Evolutionary conservation across 163 green algal genomes (phyloP), one percentile per base, ranked within the genome.

Genomic region (Chlorella variabilis): DNA sequence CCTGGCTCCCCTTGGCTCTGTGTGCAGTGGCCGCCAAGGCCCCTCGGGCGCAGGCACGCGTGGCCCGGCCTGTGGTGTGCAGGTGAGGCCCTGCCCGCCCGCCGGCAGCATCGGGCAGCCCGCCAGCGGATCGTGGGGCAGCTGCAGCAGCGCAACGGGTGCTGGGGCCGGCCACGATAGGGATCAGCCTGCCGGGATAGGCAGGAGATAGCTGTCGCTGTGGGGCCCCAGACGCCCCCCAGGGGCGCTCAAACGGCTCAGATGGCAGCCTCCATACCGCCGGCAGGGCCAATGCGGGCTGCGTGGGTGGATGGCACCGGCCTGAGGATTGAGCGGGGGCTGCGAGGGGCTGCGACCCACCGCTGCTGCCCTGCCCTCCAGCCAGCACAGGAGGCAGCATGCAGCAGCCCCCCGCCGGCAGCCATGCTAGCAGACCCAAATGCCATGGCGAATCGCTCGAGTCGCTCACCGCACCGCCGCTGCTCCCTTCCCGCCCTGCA

Each of bases 21-120:
- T 8, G 11, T 77, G 78, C 78, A 84, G 78, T 84, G 49, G 62
- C 75, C 39, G 68, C 82, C 76, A 71, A 80, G 66, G 75, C 75
- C 49, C 39, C 42, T 33, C 71, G 31, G 38, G 54, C 21, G 27
- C 58, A 77, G 41, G 71, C 78, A 68, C 83, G 80, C 36, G 85
- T 79, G 21, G 74, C 49, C 65, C 78, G 71, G 56, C 51, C 34
- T 38, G 75, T 81, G 58, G 63, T 79, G 58, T 87, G 71, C 84
- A 88, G 84, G 84, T 88, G 74, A 56, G 73, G 23, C 42, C 41
- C 42, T 58, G 39, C 39, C 23, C 33, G 66, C 33, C 66, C n/a
- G 6, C 11, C 25, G 41, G 7, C 23, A 23, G 66, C 33, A 27
- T 15, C 39, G 13, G 66, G 38, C 39, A 74, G 66, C 1, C n/a